Conservation (phyloP, 2,329 filamentous ascomycete genomes). For the Fusarium sp. region DNA sequence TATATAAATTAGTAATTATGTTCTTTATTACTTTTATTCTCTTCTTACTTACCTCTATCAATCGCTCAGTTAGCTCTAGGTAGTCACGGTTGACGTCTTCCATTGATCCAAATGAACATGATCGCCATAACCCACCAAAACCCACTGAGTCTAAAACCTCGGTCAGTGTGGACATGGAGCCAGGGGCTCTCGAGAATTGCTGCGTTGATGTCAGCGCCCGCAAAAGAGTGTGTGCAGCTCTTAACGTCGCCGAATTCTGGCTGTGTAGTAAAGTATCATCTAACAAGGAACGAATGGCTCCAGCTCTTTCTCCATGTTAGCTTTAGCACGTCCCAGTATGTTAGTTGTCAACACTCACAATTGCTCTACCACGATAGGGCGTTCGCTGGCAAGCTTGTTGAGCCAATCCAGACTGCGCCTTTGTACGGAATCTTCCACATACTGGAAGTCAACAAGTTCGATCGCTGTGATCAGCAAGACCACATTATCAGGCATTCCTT, state of each 20-base stretch:
- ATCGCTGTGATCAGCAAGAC: constrained; percentile 70
- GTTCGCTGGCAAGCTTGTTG: constrained; percentile 60
- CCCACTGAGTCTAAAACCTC: constrained; percentile 67
- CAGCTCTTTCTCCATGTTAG: constrained; percentile 52
- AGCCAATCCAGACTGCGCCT: constrained; percentile 67
- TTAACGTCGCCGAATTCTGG: constrained; percentile 66
- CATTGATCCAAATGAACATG: constrained; percentile 59
- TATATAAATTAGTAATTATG: background rate
- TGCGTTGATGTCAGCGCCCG: constrained; percentile 64
- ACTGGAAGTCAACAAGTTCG: constrained; percentile 71
- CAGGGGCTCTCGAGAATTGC: constrained; percentile 58
- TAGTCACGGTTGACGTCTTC: constrained; percentile 45
- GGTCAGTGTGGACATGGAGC: constrained; percentile 58
- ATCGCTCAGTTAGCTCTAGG: constrained; percentile 64
- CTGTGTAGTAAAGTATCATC: constrained; percentile 70
- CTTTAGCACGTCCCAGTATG: constrained; percentile 6
- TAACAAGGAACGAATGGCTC: constrained; percentile 64
- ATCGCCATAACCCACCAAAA: constrained; percentile 69
- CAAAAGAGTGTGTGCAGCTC: constrained; percentile 67
- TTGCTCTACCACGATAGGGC: constrained; percentile 65
- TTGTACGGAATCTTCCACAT: constrained; percentile 69
- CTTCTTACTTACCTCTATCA: constrained; percentile 62
- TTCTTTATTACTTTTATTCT: background rate
- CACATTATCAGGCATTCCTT: constrained; percentile 65
- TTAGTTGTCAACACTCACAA: constrained; percentile 56